Evolutionary conservation across 257 asterid genomes (phyloP).

Genomic region (Schizonepeta tenuifolia): DNA sequence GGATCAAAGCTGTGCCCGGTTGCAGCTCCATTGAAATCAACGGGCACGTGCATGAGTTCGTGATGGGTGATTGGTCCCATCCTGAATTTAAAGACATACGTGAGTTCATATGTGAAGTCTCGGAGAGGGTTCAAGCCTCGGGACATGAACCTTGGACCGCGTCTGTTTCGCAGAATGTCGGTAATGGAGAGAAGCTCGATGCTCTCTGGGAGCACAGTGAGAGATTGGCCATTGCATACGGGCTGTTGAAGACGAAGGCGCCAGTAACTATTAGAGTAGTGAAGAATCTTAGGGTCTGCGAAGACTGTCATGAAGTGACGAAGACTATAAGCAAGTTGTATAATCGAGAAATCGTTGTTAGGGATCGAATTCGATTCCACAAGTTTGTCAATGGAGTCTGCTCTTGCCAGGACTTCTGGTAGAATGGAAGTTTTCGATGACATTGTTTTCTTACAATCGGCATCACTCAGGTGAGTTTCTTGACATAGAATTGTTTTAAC

Average conservation of each 20-base stretch:
- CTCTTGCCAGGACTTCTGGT: slow-evolving; percentile 75
- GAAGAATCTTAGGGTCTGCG: slow-evolving; percentile 64
- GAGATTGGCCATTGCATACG: slow-evolving; percentile 71
- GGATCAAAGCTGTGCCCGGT: slow-evolving; percentile 61
- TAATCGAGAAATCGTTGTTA: slow-evolving; percentile 61
- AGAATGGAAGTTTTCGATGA: slow-evolving; percentile 21
- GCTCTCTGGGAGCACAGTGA: slow-evolving; percentile 77
- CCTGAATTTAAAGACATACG: slow-evolving; percentile 58
- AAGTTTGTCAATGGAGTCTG: slow-evolving; percentile 57
- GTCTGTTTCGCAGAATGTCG: slow-evolving; percentile 50
- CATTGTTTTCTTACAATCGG: neutral
- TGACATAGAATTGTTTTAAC: neutral
- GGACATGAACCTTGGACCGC: slow-evolving; percentile 76
- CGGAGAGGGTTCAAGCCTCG: slow-evolving; percentile 44
- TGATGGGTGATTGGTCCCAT: slow-evolving; percentile 65
- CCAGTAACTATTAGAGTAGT: slow-evolving; percentile 56
- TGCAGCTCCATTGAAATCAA: slow-evolving; percentile 69
- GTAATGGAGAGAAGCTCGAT: slow-evolving; percentile 55
- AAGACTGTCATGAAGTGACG: slow-evolving; percentile 72
- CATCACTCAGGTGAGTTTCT: neutral
- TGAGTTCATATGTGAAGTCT: slow-evolving; percentile 41
- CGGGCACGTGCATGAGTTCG: slow-evolving; percentile 61
- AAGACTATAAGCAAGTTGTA: slow-evolving; percentile 64
- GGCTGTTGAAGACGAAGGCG: slow-evolving; percentile 61
- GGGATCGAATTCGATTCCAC: slow-evolving; percentile 71